These are phyloP conservation scores for Ustilago cynodontis DNA, from an alignment of 1,284 basidiomycete species.

Conservation along the genomic window DNA sequence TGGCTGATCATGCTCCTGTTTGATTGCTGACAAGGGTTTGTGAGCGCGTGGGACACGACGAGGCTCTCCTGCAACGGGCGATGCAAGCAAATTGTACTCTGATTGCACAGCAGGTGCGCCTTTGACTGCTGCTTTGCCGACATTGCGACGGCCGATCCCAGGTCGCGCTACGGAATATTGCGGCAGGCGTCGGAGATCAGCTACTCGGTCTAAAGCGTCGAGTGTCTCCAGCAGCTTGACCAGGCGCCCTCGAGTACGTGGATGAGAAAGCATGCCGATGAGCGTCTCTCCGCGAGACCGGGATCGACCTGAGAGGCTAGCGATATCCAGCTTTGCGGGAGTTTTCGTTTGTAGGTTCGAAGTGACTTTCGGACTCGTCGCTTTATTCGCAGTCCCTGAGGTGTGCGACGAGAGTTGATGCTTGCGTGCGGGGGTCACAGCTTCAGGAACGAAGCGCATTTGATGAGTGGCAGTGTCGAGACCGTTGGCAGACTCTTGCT, in stretches of 20 bases:
- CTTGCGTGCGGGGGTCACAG: background rate
- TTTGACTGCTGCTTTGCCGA: background rate
- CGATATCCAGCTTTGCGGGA: background rate
- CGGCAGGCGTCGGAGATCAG: conserved; percentile 19
- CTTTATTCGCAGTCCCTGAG: background rate
- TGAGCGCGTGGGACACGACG: conserved; percentile 19
- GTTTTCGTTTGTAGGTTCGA: background rate
- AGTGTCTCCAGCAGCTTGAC: conserved; percentile 28
- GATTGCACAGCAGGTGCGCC: background rate
- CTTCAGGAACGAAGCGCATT: background rate
- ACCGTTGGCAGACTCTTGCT: background rate
- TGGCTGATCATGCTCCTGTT: conserved; percentile 11
- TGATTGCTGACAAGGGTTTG: background rate
- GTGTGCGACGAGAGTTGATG: background rate
- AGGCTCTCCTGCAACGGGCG: background rate
- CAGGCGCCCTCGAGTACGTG: conserved; percentile 26
- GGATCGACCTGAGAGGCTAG: background rate
- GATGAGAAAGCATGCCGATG: conserved; percentile 30
- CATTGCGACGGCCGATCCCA: background rate
- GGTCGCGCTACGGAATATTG: background rate
- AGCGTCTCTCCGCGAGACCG: conserved; percentile 11
- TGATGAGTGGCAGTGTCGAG: background rate
- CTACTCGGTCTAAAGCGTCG: conserved; percentile 28
- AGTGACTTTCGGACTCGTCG: conserved; percentile 5
- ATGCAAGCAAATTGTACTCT: background rate